phyloP scores from a whole-genome alignment of 1,284 basidiomycete genomes.

The Naganishia sp. region DNA sequence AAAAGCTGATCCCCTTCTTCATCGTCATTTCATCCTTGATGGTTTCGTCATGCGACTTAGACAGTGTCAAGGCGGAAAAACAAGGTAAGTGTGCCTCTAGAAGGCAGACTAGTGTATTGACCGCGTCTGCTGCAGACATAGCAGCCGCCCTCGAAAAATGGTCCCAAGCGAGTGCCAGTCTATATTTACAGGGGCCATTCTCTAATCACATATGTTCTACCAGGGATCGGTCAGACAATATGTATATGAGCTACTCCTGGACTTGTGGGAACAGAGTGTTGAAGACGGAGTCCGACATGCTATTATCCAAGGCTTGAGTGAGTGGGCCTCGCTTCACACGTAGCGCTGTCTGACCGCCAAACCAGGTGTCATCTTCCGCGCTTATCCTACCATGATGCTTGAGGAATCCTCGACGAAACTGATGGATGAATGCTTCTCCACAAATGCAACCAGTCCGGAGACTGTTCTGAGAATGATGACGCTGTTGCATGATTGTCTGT shows the following conservation, averaged over 20 bases:
- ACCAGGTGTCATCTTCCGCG: constrained; percentile 83
- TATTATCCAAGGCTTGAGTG: constrained; percentile 71
- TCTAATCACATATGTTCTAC: neutral
- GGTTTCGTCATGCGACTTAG: constrained; percentile 85
- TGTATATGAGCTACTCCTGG: constrained; percentile 71
- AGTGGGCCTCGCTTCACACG: constrained; percentile 32
- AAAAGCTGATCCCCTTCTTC: constrained; percentile 57
- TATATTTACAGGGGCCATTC: neutral
- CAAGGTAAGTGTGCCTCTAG: neutral
- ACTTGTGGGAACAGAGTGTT: constrained; percentile 43
- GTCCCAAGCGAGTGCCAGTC: constrained; percentile 7
- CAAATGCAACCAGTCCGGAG: constrained; percentile 63
- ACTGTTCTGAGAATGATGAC: constrained; percentile 72
- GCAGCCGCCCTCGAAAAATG: constrained; percentile 8
- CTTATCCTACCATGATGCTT: constrained; percentile 85
- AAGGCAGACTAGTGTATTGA: neutral
- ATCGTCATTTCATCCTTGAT: constrained; percentile 81
- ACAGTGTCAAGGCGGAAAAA: constrained; percentile 66
- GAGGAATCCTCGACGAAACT: constrained; percentile 72
- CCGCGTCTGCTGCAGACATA: neutral
- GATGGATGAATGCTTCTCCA: constrained; percentile 82
- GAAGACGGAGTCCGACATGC: constrained; percentile 39
- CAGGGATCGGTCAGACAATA: constrained; percentile 76
- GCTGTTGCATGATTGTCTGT: constrained; percentile 86
- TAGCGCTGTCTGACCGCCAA: neutral